Evolutionary conservation across 2,329 filamentous ascomycete species (phyloP), one percentile per base, ranked within the genome.

Genomic region (Dothideomycetes sp.): DNA sequence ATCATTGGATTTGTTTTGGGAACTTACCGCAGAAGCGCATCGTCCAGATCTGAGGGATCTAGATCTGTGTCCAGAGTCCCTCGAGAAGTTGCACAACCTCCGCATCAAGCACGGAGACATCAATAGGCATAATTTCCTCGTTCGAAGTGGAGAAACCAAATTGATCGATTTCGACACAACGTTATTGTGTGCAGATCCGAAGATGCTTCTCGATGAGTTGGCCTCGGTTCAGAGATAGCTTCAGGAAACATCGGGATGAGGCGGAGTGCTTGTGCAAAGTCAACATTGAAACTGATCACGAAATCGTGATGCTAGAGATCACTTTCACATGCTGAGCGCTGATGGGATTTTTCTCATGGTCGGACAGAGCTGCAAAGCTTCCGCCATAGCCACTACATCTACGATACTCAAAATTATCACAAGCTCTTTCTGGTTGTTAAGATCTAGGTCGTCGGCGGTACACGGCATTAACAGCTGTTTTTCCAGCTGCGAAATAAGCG

Each of bases 1-100:
- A 56, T 63, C 11, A 64, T 67, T 34, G 61, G 63, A 5, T 63
- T 68, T 43, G 30, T 65, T 8, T 44, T 62, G 8, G n/a, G 56
- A 61, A 42, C 37, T 53, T 11, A 44, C 64, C 12, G 49, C 49
- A 20, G 46, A 51, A 23, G 48, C 46, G 6, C 45, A 49, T n/a
- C 38, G 49, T 18, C 60, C 60, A 22, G 48, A 28, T 2, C 42
- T 45, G 2, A 49, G 49, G 7, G 61, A 64, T 34, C 29, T 63
- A 5, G 20, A 16, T 4, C 35, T 44, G 1, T 65, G 61, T 46
- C 46, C 50, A 28, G 17, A 15, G 5, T 43, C 44, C 12, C 45
- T 65, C 13, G 11, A 12, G n/a, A 47, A 46, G 37, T 47, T 65
- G 39, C 63, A 67, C 47, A 9, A 23, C 2, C 43, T 64, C n/a